These are phyloP conservation scores for Coleophoma eucalyptorum DNA, from an alignment of 2,329 filamentous ascomycete species.

Conservation along the genomic window DNA sequence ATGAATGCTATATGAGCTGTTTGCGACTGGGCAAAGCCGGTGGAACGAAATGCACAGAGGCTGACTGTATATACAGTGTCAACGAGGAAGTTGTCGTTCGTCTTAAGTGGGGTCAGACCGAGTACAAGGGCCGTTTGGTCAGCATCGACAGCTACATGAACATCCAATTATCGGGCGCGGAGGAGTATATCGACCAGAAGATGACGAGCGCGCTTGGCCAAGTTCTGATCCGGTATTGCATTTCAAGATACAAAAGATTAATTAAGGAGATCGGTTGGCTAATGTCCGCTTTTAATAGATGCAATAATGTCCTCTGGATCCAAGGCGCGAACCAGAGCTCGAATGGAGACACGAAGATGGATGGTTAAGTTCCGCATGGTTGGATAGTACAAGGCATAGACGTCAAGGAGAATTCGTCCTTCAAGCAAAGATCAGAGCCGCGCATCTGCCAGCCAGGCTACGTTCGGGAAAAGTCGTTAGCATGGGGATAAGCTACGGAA, in stretches of 20 bases:
- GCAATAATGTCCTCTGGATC: conserved; percentile 98
- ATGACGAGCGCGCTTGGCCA: conserved; percentile 81
- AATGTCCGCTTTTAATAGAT: conserved; percentile 44
- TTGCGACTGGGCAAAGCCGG: too few relatives aligned
- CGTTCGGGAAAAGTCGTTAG: too few relatives aligned
- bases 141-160: conserved; percentile 99
- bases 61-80: conserved; percentile 50
- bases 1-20: too few relatives aligned
- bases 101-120: conserved; percentile 96
- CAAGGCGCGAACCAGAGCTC: conserved; percentile 50
- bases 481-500: too few relatives aligned
- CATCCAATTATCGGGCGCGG: conserved; percentile 83
- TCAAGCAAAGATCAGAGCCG: too few relatives aligned
- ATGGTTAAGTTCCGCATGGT: conserved; percentile 29
- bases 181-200: conserved; percentile 90
- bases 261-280: too few relatives aligned
- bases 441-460: too few relatives aligned
- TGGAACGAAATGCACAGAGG: conserved; percentile 1
- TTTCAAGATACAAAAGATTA: too few relatives aligned
- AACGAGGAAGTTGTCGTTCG: conserved; percentile 88
- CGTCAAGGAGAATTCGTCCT: too few relatives aligned
- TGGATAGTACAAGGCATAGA: too few relatives aligned
- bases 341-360: conserved; percentile 55
- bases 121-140: conserved; percentile 92
- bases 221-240: conserved; percentile 76